Conservation (phyloP, 2,329 filamentous ascomycete genomes). For the Epichloe uncinata region DNA sequence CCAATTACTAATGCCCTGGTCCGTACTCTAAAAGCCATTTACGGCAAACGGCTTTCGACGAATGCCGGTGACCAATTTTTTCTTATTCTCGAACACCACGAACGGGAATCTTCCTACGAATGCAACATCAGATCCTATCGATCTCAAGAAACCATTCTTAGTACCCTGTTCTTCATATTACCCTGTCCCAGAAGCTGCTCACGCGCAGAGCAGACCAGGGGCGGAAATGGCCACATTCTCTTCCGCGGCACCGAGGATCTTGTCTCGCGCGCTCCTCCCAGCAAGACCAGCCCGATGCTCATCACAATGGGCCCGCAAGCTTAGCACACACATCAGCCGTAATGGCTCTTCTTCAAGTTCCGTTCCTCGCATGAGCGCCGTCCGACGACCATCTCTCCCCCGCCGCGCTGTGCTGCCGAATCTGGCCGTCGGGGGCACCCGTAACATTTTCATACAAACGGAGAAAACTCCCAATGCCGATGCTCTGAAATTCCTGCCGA, state of each 20-base stretch:
- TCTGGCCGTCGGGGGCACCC: conserved; percentile 23
- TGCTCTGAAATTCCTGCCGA: conserved; percentile 91
- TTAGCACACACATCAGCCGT: conserved; percentile 14
- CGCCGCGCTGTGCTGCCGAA: conserved; percentile 7
- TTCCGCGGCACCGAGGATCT: conserved; percentile 11
- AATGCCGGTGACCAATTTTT: background rate
- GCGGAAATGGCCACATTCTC: conserved; percentile 10
- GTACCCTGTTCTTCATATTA: background rate
- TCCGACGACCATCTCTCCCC: conserved; percentile 3
- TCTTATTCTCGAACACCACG: background rate
- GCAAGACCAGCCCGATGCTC: conserved; percentile 11
- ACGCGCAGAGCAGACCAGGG: background rate
- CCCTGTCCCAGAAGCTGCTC: background rate
- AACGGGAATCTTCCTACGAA: too few relatives aligned
- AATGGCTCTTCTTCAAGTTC: background rate
- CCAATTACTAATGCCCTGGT: conserved; percentile 4
- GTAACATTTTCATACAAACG: conserved; percentile 96
- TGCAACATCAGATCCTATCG: background rate
- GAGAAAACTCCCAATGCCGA: conserved; percentile 91
- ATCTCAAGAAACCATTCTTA: background rate
- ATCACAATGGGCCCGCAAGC: conserved; percentile 15
- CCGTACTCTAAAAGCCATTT: background rate
- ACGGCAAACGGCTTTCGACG: conserved; percentile 1
- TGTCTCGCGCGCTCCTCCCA: conserved; percentile 14
- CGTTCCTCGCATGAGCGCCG: background rate